These are phyloP conservation scores for Gossypium raimondii DNA, from an alignment of 345 rosid genomes.

Conservation along the genomic window DNA sequence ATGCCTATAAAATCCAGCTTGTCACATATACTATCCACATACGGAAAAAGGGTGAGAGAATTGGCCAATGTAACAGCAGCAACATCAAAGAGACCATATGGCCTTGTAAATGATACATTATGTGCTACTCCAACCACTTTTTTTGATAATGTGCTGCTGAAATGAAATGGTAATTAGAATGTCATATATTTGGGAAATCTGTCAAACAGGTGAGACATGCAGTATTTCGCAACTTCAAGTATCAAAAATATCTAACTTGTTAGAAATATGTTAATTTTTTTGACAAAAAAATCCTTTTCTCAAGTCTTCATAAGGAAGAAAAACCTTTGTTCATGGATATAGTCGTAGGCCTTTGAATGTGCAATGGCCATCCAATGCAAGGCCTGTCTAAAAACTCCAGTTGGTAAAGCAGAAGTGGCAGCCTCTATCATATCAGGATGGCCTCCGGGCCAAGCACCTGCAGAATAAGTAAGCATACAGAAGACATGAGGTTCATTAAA, in stretches of 20 bases:
- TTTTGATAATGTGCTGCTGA: conserved; percentile 28
- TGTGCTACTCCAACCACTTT: conserved; percentile 78
- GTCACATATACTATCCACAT: conserved; percentile 57
- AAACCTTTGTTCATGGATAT: conserved; percentile 66
- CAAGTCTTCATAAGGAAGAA: conserved; percentile 4
- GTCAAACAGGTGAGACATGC: neutral
- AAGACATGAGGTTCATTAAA: conserved; percentile 96
- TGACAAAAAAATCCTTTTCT: conserved; percentile 2
- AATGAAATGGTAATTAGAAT: conserved; percentile 14
- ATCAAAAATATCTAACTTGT: conserved; percentile 6
- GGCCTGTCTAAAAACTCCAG: conserved; percentile 77
- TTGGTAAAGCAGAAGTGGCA: conserved; percentile 83
- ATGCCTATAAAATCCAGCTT: conserved; percentile 88
- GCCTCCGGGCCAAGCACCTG: conserved; percentile 99
- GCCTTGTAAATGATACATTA: conserved; percentile 86
- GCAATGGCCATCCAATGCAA: conserved; percentile 88
- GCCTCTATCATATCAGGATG: conserved; percentile 87
- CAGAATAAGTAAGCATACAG: conserved; percentile 84
- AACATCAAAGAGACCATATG: conserved; percentile 84
- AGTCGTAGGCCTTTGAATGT: conserved; percentile 76
- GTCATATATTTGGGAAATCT: neutral
- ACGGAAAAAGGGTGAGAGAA: conserved; percentile 73
- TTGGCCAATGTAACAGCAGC: conserved; percentile 73
- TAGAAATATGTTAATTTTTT: neutral
- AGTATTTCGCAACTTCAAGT: conserved; percentile 2